phyloP scores from a whole-genome alignment of 306 rosid species.

The Medicago lupulina region DNA sequence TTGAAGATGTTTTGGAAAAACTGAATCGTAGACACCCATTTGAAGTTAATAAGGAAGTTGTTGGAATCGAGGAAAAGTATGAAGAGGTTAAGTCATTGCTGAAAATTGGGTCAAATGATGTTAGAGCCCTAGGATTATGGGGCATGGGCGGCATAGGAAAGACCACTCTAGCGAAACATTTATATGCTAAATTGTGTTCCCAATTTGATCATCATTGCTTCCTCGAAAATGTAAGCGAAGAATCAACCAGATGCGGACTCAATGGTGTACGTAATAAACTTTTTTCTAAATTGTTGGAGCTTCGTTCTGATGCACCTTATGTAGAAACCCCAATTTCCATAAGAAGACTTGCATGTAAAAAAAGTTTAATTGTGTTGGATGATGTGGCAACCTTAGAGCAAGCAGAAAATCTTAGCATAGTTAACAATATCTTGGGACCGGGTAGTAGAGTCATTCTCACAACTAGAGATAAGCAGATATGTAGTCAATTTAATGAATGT shows the following conservation, averaged over 20 bases:
- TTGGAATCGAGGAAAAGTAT: slow-evolving; percentile 14
- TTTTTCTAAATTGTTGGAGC: neutral
- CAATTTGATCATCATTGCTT: slow-evolving; percentile 34
- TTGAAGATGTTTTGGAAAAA: neutral
- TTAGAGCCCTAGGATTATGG: slow-evolving; percentile 34
- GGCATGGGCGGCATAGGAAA: slow-evolving; percentile 36
- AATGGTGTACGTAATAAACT: neutral
- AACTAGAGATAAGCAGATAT: slow-evolving; percentile 31
- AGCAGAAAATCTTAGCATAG: neutral
- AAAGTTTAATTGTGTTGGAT: slow-evolving; percentile 40
- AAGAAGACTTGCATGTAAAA: neutral
- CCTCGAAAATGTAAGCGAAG: slow-evolving; percentile 9
- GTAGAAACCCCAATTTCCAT: neutral
- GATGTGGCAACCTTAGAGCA: slow-evolving; percentile 29
- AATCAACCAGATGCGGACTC: neutral
- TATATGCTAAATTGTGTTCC: neutral
- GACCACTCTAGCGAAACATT: neutral
- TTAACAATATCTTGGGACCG: neutral
- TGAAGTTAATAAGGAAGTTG: neutral
- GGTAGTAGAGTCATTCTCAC: slow-evolving; percentile 44
- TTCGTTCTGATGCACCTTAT: neutral
- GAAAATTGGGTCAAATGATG: neutral
- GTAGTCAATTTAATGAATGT: neutral
- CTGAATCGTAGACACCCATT: neutral
- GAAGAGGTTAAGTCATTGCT: neutral